These are phyloP conservation scores for Picochlorum sp. DNA, from an alignment of 139 green algal species.

Conservation along the genomic window DNA sequence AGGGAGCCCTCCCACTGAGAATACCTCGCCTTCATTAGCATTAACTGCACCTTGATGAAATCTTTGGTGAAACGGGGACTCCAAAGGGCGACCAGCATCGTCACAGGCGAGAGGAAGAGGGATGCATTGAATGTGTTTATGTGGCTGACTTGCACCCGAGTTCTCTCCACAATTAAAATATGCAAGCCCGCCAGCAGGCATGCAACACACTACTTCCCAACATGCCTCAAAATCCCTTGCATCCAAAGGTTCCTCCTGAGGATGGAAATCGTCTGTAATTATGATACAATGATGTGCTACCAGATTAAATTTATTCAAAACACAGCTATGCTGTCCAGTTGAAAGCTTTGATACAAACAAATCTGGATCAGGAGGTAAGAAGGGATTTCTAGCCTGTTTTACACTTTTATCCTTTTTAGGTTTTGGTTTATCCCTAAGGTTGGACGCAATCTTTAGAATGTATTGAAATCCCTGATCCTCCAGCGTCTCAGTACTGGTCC, in stretches of 20 bases:
- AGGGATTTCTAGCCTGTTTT: constrained; percentile 55
- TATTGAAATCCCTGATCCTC: constrained; percentile 21
- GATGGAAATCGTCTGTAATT: constrained; percentile 58
- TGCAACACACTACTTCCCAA: constrained; percentile 32
- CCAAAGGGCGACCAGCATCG: neutral
- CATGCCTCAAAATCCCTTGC: constrained; percentile 45
- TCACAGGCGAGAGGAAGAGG: constrained; percentile 23
- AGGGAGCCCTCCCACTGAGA: neutral
- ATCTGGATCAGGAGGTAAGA: constrained; percentile 62
- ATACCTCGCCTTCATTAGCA: neutral
- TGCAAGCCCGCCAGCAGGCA: constrained; percentile 53
- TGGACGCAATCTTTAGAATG: constrained; percentile 47
- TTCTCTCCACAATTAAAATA: constrained; percentile 74
- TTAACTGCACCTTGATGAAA: neutral
- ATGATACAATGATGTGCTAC: constrained; percentile 45
- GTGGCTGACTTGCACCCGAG: constrained; percentile 65
- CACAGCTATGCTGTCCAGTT: constrained; percentile 14
- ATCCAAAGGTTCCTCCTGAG: constrained; percentile 52
- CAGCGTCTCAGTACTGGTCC: constrained; percentile 6
- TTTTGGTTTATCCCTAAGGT: constrained; percentile 59
- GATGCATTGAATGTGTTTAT: constrained; percentile 77
- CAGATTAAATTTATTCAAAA: constrained; percentile 37
- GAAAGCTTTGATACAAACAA: constrained; percentile 60
- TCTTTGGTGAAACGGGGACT: neutral
- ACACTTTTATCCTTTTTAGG: neutral